These are phyloP conservation scores for Chimonanthus salicifolius DNA, from an alignment of 164 flowering plant genomes.

Conservation along the genomic window DNA sequence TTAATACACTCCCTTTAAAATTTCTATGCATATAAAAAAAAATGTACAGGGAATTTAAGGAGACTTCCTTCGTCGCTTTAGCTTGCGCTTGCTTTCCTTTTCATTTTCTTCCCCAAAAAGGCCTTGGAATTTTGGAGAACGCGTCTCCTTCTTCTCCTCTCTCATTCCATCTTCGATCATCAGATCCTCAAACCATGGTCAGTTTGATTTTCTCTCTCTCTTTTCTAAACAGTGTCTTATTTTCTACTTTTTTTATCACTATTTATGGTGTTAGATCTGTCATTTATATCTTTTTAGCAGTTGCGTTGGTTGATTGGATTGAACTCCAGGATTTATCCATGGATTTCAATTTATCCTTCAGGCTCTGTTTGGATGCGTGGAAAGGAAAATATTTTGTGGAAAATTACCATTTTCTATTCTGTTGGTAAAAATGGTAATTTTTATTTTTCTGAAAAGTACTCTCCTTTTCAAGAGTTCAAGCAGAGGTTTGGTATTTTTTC, in stretches of 20 bases:
- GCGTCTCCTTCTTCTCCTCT: not conserved
- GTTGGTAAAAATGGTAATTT: no score
- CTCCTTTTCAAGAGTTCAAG: no score
- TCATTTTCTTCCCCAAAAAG: not conserved
- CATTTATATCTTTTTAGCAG: not conserved
- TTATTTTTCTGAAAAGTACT: no score
- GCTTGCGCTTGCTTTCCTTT: not conserved
- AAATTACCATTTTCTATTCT: no score
- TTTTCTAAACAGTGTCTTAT: not conserved
- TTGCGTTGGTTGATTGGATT: no score
- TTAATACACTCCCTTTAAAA: no score
- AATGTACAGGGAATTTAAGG: not conserved
- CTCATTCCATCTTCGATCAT: conserved; percentile 2
- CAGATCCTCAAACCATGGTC: not conserved
- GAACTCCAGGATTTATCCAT: conserved; percentile 5
- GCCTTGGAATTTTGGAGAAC: not conserved
- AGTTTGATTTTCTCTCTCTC: not conserved
- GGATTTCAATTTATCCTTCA: not conserved
- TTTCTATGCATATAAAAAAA: no score
- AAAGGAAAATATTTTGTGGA: no score
- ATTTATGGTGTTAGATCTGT: conserved; percentile 5
- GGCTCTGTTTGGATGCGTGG: no score
- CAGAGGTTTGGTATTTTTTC: not conserved
- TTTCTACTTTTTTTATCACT: not conserved
- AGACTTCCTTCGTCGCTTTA: not conserved